Base-by-base conservation (phyloP, 495 filamentous ascomycete species). In the Aspergillus incahuasiensis region DNA sequence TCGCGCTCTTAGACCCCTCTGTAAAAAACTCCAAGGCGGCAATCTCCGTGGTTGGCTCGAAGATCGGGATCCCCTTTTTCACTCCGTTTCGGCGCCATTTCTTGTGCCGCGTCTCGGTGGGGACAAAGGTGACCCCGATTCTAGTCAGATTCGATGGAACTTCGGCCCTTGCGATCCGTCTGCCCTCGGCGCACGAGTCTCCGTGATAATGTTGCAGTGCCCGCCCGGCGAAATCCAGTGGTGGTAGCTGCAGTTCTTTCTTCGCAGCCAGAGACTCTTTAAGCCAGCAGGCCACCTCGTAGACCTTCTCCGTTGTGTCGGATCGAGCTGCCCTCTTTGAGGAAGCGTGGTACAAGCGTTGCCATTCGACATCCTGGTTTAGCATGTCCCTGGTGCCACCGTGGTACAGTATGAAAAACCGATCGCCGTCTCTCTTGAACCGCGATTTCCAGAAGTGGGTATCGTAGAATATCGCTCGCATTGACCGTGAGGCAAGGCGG, bases 271-370 rank as follows among this genome's bases (percentile, higher is more conserved):
- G 0, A n/a, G 52, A 18, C 9, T 54, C 52, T 16, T 46, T 35
- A 0, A 54, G 38, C 42, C 52, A 54, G 1, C 43, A 42, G n/a
- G 5, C 2, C 16, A 38, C 39, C 25, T 54, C 52, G 18, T 30
- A 47, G 11, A 38, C 20, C 13, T 25, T 34, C 5, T 22, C n/a
- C 3, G 11, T 47, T 5, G 9, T n/a, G 2, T 39, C 42, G 11
- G 21, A 28, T 16, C 21, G 18, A 7, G 16, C 15, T 25, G 20
- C 6, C 6, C 7, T 6, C n/a, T 12, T 54, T 11, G 20, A 47
- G 18, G 58, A 47, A 2, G 59, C 54, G 21, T 54, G 52, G 52
- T 56, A 67, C 15, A 64, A 18, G 25, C 55, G 58, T 18, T 43
- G 40, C 43, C 58, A 59, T 13, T 60, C 51, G 32, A 43, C 28